phyloP scores from a whole-genome alignment of 1,284 basidiomycete genomes.

The Lentinus polychrous region DNA sequence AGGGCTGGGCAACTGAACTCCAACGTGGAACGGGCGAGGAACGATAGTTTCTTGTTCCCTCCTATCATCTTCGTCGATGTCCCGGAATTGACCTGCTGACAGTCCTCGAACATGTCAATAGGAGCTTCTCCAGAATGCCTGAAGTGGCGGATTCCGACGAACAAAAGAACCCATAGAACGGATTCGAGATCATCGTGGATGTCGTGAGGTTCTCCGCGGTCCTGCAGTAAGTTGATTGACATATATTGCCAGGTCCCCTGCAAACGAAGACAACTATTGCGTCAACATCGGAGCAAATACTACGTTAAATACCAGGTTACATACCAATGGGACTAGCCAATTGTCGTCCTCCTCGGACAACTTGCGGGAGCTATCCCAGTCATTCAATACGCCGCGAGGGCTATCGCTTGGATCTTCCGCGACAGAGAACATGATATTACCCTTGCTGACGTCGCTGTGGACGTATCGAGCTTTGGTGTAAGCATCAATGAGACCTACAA shows the following conservation, averaged over 20 bases:
- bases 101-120: not conserved
- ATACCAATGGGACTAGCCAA: too few relatives aligned
- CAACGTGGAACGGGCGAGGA: not conserved
- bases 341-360: not conserved
- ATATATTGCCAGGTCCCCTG: conserved; percentile 13
- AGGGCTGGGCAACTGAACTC: too few relatives aligned
- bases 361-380: conserved; percentile 7
- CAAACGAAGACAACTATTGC: not conserved
- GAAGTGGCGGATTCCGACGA: conserved; percentile 6
- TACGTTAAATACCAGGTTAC: not conserved
- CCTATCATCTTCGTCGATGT: too few relatives aligned
- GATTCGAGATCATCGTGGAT: conserved; percentile 14
- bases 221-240: conserved; percentile 6
- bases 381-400: conserved; percentile 6
- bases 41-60: not conserved
- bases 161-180: conserved; percentile 10
- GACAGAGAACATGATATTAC: conserved; percentile 10
- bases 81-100: too few relatives aligned
- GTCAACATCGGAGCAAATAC: not conserved
- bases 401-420: not conserved
- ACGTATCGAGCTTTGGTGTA: not conserved
- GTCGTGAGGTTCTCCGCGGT: conserved; percentile 5
- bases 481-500: not conserved
- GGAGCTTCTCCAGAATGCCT: not conserved
- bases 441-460: conserved; percentile 9